A percentile compares a stretch with the other conserved stretches of the same genome.
phyloP scores from a whole-genome alignment of 2,329 filamentous ascomycete species.

The Fulvia fulva region DNA sequence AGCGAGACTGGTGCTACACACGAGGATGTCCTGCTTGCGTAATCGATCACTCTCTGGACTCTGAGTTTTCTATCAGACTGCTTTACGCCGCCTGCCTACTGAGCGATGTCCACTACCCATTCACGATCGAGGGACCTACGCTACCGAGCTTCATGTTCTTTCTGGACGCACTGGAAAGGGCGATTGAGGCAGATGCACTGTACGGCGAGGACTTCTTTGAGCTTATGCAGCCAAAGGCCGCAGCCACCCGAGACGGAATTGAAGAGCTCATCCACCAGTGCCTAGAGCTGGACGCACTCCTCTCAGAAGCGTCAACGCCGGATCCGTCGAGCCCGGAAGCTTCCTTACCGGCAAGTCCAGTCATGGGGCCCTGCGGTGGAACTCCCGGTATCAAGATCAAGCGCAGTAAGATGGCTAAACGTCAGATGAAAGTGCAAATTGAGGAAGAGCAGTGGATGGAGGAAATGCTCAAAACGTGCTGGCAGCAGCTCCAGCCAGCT shows the following conservation, averaged over 20 bases:
- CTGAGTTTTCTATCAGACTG: conserved; percentile 46
- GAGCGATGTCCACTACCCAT: conserved; percentile 38
- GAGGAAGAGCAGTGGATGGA: conserved; percentile 44
- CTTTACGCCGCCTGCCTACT: conserved; percentile 47
- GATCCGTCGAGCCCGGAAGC: conserved; percentile 22
- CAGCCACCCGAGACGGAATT: conserved; percentile 41
- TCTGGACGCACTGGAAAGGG: conserved; percentile 40
- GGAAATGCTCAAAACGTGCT: conserved; percentile 41
- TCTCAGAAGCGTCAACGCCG: conserved; percentile 26
- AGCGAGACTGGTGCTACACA: conserved; percentile 54
- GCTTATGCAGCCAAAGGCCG: conserved; percentile 43
- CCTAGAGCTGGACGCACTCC: conserved; percentile 39
- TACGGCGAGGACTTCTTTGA: conserved; percentile 44
- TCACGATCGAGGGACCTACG: conserved; percentile 32
- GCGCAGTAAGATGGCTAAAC: conserved; percentile 43
- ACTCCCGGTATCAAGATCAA: conserved; percentile 34
- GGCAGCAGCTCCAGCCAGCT: conserved; percentile 33
- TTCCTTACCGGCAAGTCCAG: conserved; percentile 18
- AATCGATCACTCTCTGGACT: conserved; percentile 42
- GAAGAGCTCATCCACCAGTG: conserved; percentile 46
- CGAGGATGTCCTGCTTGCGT: conserved; percentile 53
- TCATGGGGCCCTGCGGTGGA: conserved; percentile 26
- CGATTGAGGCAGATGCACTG: conserved; percentile 41
- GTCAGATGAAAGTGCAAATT: conserved; percentile 41
- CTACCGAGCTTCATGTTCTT: conserved; percentile 39